Percentiles rank a stretch among this genome's conserved stretches.
phyloP scores from a whole-genome alignment of 345 rosid species.

The Streptanthus diversifolius region DNA sequence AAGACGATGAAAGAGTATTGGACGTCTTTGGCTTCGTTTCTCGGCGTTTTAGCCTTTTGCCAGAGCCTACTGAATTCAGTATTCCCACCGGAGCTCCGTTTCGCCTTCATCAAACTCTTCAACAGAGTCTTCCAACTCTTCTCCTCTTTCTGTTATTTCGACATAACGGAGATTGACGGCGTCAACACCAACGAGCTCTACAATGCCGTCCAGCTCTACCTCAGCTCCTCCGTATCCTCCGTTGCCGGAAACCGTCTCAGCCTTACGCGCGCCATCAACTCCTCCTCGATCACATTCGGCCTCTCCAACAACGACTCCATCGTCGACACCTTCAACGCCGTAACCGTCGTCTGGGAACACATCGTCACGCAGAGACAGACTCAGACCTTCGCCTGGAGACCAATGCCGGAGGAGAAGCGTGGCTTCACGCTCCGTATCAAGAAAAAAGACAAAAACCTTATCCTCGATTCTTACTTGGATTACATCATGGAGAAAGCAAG shows the following conservation, averaged over 20 bases:
- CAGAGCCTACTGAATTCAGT: conserved; percentile 10
- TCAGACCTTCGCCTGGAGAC: conserved; percentile 21
- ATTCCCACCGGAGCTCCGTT: conserved; percentile 29
- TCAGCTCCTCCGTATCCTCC: conserved; percentile 55
- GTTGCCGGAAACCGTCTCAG: conserved; percentile 31
- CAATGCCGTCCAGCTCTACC: conserved; percentile 86
- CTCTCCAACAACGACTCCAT: conserved; percentile 30
- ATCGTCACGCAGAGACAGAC: conserved; percentile 16
- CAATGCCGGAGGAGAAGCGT: conserved; percentile 28
- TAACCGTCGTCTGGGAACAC: conserved; percentile 27
- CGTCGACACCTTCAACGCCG: conserved; percentile 14
- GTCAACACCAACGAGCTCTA: conserved; percentile 97
- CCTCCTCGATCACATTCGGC: conserved; percentile 20
- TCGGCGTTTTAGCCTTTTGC: conserved; percentile 28
- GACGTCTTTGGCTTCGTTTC: conserved; percentile 22
- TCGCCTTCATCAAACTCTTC: conserved; percentile 1
- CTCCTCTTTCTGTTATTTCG: conserved; percentile 62
- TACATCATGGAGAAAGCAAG: conserved; percentile 14
- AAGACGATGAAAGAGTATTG: conserved; percentile 25
- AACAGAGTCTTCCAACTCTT: conserved; percentile 16
- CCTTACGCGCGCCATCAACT: conserved; percentile 26
- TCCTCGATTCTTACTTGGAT: conserved; percentile 11
- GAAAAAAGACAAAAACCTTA: conserved; percentile 11
- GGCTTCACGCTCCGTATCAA: conserved; percentile 28
- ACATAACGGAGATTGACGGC: conserved; percentile 87